Base-by-base conservation (phyloP, 1,139 yeast species). In the Diutina sp. region DNA sequence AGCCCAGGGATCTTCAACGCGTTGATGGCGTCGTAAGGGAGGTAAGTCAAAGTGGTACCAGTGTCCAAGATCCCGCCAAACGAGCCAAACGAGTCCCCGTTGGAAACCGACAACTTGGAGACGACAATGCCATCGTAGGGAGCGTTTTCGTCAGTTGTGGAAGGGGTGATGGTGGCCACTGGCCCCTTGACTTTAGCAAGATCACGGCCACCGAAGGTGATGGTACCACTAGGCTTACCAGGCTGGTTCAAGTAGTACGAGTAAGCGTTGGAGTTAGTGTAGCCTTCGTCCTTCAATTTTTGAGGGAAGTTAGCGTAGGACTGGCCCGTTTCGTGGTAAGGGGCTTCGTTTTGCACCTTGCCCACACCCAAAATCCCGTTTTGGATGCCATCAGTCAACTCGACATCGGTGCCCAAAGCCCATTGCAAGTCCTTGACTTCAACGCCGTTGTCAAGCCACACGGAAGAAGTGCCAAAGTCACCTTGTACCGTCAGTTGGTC, bases 301-400 rank as follows among this genome's bases (percentile, higher is more conserved):
- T 30, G 29, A n/a, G 41, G 8, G 14, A 50, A 50, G 44, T 50
- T 50, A 8, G 53, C 29, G 53, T 50, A 50, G 8, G 28, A 30
- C 38, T 48, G 14, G 7, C 25, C 29, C n/a, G 28, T 30, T n/a
- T 12, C 4, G 6, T 2, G 6, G 4, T 21, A 21, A 4, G 8
- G 11, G 14, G 51, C 16, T 11, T 50, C 53, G 28, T 50, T 50
- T 6, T n/a, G 29, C 14, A 32, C 44, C 18, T 30, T 50, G 11
- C 53, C 61, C 21, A 59, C 45, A 1, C 61, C 60, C 54, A 59
- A 55, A 12, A 59, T 56, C 3, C 61, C 61, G 1, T 38, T 56
- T 25, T 16, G 21, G 44, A 35, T 21, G 11, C 30, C 46, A 25
- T 14, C 11, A 8, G 46, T 51, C 8, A 4, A n/a, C 5, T 11